These are phyloP conservation scores for Chaetomiaceae sp. DNA, from an alignment of 2,329 filamentous ascomycete genomes.

Conservation along the genomic window DNA sequence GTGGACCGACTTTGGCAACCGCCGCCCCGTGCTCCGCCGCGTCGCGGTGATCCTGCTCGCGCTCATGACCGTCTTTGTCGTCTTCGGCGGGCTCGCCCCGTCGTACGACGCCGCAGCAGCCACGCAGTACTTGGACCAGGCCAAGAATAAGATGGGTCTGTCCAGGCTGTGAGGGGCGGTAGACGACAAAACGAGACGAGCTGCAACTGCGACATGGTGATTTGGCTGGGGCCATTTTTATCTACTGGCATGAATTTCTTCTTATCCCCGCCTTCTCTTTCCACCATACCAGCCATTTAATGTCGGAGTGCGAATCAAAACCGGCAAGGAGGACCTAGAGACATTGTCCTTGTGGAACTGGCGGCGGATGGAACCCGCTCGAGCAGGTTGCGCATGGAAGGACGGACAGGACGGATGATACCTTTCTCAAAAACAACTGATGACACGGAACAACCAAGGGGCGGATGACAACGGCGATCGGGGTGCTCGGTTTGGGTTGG, in stretches of 20 bases:
- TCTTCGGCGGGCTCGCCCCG: constrained; percentile 65
- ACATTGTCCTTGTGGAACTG: too few relatives aligned
- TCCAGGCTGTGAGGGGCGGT: constrained; percentile 14
- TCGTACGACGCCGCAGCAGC: constrained; percentile 55
- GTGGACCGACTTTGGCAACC: constrained; percentile 82
- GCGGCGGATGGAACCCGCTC: too few relatives aligned
- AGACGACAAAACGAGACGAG: not conserved
- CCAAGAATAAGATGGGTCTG: constrained; percentile 48
- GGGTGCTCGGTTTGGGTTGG: too few relatives aligned
- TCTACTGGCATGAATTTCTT: constrained; percentile 10
- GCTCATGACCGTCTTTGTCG: constrained; percentile 61
- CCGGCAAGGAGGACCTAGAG: not conserved
- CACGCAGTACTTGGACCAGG: constrained; percentile 44
- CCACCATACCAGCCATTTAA: constrained; percentile 13
- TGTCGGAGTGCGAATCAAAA: not conserved
- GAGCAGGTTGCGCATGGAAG: too few relatives aligned
- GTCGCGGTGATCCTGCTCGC: constrained; percentile 63
- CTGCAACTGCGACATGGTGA: constrained; percentile 10
- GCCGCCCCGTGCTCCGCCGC: constrained; percentile 74
- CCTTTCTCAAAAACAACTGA: too few relatives aligned
- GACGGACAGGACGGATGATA: too few relatives aligned
- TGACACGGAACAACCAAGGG: too few relatives aligned
- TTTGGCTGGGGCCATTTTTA: constrained; percentile 1
- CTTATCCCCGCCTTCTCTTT: constrained; percentile 1
- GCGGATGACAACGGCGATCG: too few relatives aligned